Evolutionary conservation across 2,329 filamentous ascomycete genomes (phyloP).

Genomic region (Apiospora aurea): DNA sequence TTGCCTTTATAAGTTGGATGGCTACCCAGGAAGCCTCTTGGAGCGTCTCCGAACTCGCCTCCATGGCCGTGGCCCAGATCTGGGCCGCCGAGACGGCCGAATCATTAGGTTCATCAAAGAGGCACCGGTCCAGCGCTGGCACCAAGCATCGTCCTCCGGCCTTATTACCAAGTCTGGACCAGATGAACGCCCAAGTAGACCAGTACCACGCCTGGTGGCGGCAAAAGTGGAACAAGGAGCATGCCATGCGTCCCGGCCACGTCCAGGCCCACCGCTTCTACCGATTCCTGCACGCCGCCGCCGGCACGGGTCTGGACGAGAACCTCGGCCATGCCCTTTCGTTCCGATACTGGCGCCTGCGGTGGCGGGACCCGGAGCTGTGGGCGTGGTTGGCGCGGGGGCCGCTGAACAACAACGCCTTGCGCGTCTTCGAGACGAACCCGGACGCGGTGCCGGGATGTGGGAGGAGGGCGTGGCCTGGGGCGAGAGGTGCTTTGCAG

Average conservation of each 20-base stretch:
- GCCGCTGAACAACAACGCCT: constrained; percentile 38
- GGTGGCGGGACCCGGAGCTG: constrained; percentile 36
- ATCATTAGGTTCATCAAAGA: too few species aligned
- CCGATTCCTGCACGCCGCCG: constrained; percentile 37
- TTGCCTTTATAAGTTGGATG: constrained; percentile 34
- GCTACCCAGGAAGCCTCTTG: constrained; percentile 34
- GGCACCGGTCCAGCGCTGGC: too few species aligned
- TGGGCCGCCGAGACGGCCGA: constrained; percentile 31
- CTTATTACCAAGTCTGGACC: constrained; percentile 32
- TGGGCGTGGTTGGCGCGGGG: constrained; percentile 36
- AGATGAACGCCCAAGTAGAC: constrained; percentile 38
- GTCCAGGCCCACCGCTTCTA: constrained; percentile 35
- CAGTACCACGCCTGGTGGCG: constrained; percentile 40
- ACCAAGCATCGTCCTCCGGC: constrained; percentile 24
- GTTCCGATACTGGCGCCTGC: constrained; percentile 34
- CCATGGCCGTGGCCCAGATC: constrained; percentile 47
- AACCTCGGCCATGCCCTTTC: constrained; percentile 36
- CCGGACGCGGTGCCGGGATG: constrained; percentile 36
- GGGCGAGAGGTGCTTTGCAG: constrained; percentile 33
- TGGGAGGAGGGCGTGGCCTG: constrained; percentile 35
- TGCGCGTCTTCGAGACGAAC: constrained; percentile 40
- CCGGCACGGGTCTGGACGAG: constrained; percentile 38
- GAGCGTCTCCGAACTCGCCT: constrained; percentile 39
- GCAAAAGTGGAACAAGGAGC: constrained; percentile 33
- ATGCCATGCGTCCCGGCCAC: constrained; percentile 33